These are phyloP conservation scores for Endocalyx cinctus DNA, from an alignment of 2,329 filamentous ascomycete genomes.

Conservation along the genomic window DNA sequence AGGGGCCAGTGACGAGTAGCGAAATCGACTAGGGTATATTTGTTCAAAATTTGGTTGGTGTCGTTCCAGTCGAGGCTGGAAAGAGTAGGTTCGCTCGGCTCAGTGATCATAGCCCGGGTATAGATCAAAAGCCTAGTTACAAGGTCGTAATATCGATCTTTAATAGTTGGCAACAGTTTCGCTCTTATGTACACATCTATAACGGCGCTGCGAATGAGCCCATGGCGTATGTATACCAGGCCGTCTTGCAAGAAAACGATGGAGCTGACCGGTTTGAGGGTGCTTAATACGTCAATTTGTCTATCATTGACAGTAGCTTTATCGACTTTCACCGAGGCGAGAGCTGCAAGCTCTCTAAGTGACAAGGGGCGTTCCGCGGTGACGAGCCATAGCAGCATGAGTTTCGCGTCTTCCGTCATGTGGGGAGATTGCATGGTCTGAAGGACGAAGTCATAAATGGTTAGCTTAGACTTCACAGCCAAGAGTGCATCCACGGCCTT, in stretches of 20 bases:
- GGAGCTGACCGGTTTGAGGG: neutral
- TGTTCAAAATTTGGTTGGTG: constrained; percentile 17
- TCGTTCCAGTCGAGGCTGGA: constrained; percentile 21
- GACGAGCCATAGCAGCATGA: constrained; percentile 32
- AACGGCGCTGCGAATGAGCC: neutral
- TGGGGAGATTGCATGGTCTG: constrained; percentile 19
- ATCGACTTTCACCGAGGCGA: neutral
- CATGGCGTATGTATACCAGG: neutral
- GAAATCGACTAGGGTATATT: constrained; percentile 16
- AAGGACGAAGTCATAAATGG: constrained; percentile 27
- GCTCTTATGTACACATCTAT: neutral
- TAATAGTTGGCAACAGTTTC: neutral
- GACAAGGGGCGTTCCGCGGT: constrained; percentile 31
- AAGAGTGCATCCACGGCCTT: constrained; percentile 25
- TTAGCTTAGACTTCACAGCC: constrained; percentile 19
- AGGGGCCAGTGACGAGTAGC: constrained; percentile 16
- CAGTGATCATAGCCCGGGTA: neutral
- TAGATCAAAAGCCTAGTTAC: neutral
- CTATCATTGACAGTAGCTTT: neutral
- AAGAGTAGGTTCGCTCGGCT: constrained; percentile 14
- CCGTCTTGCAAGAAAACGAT: neutral
- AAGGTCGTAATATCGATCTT: neutral
- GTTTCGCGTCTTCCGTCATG: constrained; percentile 25
- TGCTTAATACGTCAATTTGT: neutral
- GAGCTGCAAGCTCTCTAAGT: constrained; percentile 23